Evolutionary conservation across 805 yeast genomes (phyloP).

Genomic region (Saccharomycopsis sp.): DNA sequence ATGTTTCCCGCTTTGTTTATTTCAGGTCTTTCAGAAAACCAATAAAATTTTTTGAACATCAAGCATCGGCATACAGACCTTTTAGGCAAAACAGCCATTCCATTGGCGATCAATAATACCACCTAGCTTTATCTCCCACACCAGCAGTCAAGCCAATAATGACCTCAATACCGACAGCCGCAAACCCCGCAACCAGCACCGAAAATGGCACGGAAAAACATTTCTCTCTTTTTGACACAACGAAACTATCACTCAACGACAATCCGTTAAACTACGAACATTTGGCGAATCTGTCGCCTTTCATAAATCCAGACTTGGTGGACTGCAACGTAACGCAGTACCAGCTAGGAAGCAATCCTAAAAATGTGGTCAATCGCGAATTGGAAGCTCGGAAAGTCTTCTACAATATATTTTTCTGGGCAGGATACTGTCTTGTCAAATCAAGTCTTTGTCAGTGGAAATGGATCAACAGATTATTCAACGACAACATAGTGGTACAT

Average conservation of each 20-base stretch:
- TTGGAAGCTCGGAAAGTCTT: conserved; percentile 9
- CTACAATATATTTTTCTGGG: conserved; percentile 7
- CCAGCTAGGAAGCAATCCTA: conserved; percentile 1
- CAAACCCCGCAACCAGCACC: background rate
- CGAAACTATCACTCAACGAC: background rate
- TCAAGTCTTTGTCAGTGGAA: background rate
- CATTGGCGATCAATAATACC: no score
- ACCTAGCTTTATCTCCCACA: no score
- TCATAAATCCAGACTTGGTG: background rate
- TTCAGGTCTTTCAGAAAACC: background rate
- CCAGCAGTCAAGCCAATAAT: background rate
- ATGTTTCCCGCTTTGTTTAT: background rate
- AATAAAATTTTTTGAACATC: background rate
- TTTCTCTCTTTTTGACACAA: background rate
- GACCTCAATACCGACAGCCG: background rate
- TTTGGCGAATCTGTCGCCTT: background rate
- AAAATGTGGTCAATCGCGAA: conserved; percentile 4
- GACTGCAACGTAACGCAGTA: background rate
- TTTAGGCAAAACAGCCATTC: no score
- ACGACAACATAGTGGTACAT: background rate
- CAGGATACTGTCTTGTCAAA: background rate
- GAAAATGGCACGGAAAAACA: background rate
- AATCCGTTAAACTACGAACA: background rate
- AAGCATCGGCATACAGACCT: no score
- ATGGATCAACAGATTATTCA: background rate